Conservation (phyloP, 768 basidiomycete species). For the Nidularia sp. region DNA sequence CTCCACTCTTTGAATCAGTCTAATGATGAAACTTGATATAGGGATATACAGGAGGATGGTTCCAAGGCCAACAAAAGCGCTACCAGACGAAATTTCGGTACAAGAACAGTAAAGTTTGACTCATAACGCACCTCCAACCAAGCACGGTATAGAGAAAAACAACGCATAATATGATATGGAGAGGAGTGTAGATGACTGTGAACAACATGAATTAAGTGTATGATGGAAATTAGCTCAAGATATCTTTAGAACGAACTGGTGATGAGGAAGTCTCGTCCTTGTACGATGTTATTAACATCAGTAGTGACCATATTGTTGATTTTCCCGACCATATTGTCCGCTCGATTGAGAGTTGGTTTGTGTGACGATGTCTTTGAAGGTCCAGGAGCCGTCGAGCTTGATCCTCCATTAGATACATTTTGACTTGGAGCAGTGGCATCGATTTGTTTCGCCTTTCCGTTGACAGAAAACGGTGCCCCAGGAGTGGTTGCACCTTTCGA, state of each 20-base stretch:
- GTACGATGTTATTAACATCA: conserved; percentile 42
- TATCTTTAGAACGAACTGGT: background rate
- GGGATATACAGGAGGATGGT: conserved; percentile 47
- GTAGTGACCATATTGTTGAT: conserved; percentile 77
- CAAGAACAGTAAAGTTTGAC: conserved; percentile 35
- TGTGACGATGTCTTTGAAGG: background rate
- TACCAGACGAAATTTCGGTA: conserved; percentile 40
- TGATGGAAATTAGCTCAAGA: background rate
- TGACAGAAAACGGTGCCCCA: conserved; percentile 12
- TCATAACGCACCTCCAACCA: conserved; percentile 38
- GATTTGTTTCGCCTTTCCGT: background rate
- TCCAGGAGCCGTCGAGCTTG: background rate
- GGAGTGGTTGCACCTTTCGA: conserved; percentile 1
- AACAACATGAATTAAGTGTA: background rate
- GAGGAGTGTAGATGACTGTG: conserved; percentile 29
- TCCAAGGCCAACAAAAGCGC: conserved; percentile 51
- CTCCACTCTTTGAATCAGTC: conserved; percentile 43
- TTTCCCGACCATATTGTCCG: conserved; percentile 58
- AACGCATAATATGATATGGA: conserved; percentile 34
- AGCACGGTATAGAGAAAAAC: conserved; percentile 42
- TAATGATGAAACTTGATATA: conserved; percentile 52
- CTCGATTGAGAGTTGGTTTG: background rate
- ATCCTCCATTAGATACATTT: background rate
- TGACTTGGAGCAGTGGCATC: background rate
- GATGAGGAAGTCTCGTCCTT: conserved; percentile 29